Conservation (phyloP, 768 basidiomycete species). For the Saitozyma podzolica region DNA sequence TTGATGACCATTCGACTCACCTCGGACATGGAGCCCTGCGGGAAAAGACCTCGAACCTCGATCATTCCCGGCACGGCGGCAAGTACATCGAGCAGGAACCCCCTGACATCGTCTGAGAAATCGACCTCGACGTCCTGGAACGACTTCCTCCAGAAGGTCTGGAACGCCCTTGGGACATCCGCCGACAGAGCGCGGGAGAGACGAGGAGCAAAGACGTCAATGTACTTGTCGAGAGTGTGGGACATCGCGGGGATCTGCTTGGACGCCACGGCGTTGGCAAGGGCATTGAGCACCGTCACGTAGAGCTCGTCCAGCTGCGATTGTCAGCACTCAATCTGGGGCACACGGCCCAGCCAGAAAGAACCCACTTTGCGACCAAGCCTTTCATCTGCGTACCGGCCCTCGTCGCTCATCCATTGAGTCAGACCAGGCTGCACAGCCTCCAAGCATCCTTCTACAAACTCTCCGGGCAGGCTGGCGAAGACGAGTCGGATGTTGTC, state of each 20-base stretch:
- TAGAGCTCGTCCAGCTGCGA: conserved; percentile 36
- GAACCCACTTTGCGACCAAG: conserved; percentile 5
- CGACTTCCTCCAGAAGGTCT: conserved; percentile 28
- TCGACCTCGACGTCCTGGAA: conserved; percentile 20
- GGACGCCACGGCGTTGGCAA: conserved; percentile 16
- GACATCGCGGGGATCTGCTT: conserved; percentile 17
- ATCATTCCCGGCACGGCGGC: conserved; percentile 40
- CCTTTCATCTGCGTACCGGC: conserved; percentile 4
- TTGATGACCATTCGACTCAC: conserved; percentile 4
- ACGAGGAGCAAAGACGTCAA: conserved; percentile 35
- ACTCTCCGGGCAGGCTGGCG: conserved; percentile 15
- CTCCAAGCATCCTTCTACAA: conserved; percentile 16
- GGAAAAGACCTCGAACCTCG: conserved; percentile 20
- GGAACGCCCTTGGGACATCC: conserved; percentile 29
- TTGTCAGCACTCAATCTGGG: background rate
- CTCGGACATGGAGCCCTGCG: conserved; percentile 13
- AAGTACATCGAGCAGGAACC: conserved; percentile 30
- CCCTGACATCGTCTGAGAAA: conserved; percentile 26
- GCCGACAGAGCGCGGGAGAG: conserved; percentile 23
- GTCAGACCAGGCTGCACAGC: conserved; percentile 14
- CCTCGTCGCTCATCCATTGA: conserved; percentile 26
- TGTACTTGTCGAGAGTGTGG: conserved; percentile 23
- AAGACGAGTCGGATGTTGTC: conserved; percentile 10
- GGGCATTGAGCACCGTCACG: conserved; percentile 19
- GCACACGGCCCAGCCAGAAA: background rate